Evolutionary conservation across 2,329 filamentous ascomycete species (phyloP).

Genomic region (Fusarium xylarioides): DNA sequence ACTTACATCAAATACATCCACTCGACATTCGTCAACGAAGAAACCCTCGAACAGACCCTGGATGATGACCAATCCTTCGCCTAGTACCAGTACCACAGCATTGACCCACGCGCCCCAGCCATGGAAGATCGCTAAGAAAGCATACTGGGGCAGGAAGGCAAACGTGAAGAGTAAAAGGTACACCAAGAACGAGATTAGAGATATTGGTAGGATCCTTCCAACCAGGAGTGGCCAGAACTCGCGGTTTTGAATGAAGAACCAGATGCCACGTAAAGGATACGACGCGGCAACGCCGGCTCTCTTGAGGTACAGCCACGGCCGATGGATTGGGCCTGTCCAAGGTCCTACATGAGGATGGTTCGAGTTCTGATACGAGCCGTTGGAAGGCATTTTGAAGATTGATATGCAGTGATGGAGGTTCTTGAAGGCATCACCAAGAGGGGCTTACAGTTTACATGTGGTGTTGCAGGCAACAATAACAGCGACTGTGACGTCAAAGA

Average conservation of each 20-base stretch:
- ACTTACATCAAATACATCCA: slow-evolving; percentile 84
- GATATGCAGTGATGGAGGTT: not conserved
- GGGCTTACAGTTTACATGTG: not conserved
- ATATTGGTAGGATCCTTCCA: slow-evolving; percentile 79
- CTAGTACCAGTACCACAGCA: slow-evolving; percentile 86
- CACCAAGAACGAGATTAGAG: slow-evolving; percentile 83
- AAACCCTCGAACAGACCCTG: slow-evolving; percentile 78
- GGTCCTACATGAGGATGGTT: slow-evolving; percentile 26
- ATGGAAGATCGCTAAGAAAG: slow-evolving; percentile 90
- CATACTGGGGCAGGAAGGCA: slow-evolving; percentile 87
- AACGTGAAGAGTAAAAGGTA: slow-evolving; percentile 89
- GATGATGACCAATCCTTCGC: slow-evolving; percentile 78
- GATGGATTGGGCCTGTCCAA: slow-evolving; percentile 42
- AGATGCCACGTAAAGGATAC: slow-evolving; percentile 76
- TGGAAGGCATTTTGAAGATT: slow-evolving; percentile 30
- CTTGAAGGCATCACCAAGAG: slow-evolving; percentile 25
- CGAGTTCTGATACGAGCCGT: slow-evolving; percentile 5
- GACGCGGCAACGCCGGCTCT: slow-evolving; percentile 58
- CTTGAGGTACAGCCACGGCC: slow-evolving; percentile 53
- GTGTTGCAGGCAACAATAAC: slow-evolving; percentile 1
- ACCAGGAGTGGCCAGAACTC: slow-evolving; percentile 85
- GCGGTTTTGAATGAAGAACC: slow-evolving; percentile 80
- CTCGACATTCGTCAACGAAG: slow-evolving; percentile 80
- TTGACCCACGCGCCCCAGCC: slow-evolving; percentile 89
- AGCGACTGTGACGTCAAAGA: slow-evolving; percentile 14